These are phyloP conservation scores for Striga asiatica DNA, from an alignment of 257 asterid genomes.

Conservation along the genomic window DNA sequence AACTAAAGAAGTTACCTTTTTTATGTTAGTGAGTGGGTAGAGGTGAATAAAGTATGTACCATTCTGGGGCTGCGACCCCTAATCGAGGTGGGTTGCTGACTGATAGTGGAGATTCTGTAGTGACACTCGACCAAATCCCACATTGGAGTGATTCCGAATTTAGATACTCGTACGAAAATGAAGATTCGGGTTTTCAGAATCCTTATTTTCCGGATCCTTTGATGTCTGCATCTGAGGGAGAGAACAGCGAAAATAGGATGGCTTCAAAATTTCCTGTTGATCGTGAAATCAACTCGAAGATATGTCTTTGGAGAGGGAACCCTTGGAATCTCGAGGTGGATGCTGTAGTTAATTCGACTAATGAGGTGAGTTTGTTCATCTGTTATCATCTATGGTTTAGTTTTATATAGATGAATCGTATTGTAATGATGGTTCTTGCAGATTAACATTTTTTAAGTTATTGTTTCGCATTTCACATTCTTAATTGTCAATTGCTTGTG, in stretches of 20 bases:
- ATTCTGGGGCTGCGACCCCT: conserved; percentile 44
- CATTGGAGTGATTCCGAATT: conserved; percentile 70
- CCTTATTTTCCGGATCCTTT: conserved; percentile 62
- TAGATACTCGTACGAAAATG: conserved; percentile 57
- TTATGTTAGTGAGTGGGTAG: too few species aligned
- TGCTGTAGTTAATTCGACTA: conserved; percentile 86
- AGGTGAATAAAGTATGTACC: conserved; percentile 39
- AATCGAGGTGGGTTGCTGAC: conserved; percentile 65
- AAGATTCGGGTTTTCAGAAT: conserved; percentile 45
- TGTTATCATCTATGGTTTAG: background rate
- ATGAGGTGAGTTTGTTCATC: conserved; percentile 48
- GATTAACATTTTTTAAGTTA: too few species aligned
- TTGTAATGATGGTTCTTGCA: background rate
- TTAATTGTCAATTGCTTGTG: too few species aligned
- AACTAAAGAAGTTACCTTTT: too few species aligned
- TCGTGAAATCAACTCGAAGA: conserved; percentile 65
- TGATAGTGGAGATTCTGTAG: conserved; percentile 64
- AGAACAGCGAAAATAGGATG: conserved; percentile 48
- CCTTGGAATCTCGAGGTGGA: conserved; percentile 98
- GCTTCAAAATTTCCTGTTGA: conserved; percentile 72
- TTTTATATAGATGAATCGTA: background rate
- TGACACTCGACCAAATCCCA: conserved; percentile 73
- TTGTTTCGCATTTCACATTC: too few species aligned
- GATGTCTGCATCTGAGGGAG: conserved; percentile 55
- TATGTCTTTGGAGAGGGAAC: conserved; percentile 90